These are phyloP conservation scores for Neoboletus brunneissimus DNA, from an alignment of 768 basidiomycete genomes.

Conservation along the genomic window DNA sequence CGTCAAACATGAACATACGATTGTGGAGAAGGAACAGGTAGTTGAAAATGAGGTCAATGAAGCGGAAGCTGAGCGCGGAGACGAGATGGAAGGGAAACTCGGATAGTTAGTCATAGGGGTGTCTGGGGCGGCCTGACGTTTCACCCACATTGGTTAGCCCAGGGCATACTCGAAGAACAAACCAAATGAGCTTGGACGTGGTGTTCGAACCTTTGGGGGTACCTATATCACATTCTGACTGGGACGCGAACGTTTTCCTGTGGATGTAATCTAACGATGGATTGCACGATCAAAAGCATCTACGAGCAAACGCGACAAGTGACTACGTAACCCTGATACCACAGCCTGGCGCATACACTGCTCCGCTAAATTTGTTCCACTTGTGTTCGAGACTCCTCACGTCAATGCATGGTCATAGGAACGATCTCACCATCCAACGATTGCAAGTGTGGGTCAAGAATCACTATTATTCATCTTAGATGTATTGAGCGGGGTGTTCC, in stretches of 20 bases:
- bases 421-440: not conserved
- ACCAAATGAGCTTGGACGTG: not conserved
- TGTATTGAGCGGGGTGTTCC: conserved; percentile 28
- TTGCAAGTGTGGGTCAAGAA: not conserved
- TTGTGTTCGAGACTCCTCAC: not conserved
- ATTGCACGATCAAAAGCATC: not conserved
- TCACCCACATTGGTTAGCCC: not conserved
- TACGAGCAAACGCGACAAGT: not conserved
- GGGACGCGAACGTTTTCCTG: not conserved
- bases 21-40: not conserved
- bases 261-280: not conserved
- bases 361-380: not conserved
- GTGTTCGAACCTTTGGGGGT: not conserved
- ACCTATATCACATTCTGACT: no score
- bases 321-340: not conserved
- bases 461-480: not conserved
- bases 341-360: not conserved
- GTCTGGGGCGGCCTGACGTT: not conserved
- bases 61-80: not conserved
- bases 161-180: not conserved
- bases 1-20: not conserved
- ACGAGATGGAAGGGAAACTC: not conserved
- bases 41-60: not conserved
- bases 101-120: not conserved
- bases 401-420: not conserved